These are phyloP conservation scores for Hygrophoropsis aurantiaca DNA, from an alignment of 768 basidiomycete genomes.

Conservation along the genomic window DNA sequence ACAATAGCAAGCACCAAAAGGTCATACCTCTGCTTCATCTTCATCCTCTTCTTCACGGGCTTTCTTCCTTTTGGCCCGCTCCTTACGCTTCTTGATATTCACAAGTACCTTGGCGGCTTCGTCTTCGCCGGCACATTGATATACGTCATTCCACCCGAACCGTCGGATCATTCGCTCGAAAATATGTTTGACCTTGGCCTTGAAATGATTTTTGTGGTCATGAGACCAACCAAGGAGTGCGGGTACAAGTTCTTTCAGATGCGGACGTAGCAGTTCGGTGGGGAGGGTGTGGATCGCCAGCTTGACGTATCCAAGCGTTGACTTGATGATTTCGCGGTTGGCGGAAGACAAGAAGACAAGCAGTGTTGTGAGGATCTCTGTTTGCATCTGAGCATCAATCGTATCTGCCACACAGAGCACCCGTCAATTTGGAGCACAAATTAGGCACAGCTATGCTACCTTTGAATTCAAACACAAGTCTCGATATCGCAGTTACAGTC, in stretches of 20 bases:
- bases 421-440: background rate
- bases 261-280: slow-evolving; percentile 66
- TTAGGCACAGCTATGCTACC: slow-evolving; percentile 40
- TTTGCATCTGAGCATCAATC: slow-evolving; percentile 69
- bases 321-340: slow-evolving; percentile 98
- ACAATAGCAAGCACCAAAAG: background rate
- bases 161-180: slow-evolving; percentile 93
- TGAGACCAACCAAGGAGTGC: slow-evolving; percentile 90
- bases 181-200: slow-evolving; percentile 92
- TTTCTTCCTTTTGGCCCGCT: slow-evolving; percentile 88
- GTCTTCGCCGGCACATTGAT: slow-evolving; percentile 70
- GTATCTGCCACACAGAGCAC: slow-evolving; percentile 44
- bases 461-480: slow-evolving; percentile 95
- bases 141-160: slow-evolving; percentile 85
- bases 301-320: slow-evolving; percentile 92
- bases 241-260: slow-evolving; percentile 77
- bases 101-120: slow-evolving; percentile 86
- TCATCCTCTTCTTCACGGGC: slow-evolving; percentile 57
- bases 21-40: slow-evolving; percentile 51
- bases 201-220: slow-evolving; percentile 99
- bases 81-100: slow-evolving; percentile 95
- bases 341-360: slow-evolving; percentile 89
- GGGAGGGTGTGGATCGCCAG: slow-evolving; percentile 87
- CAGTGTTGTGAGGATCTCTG: slow-evolving; percentile 82
- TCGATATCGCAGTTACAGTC: slow-evolving; percentile 89